Percentiles rank a stretch among this genome's conserved stretches.
phyloP scores from a whole-genome alignment of 2,329 filamentous ascomycete genomes.

The Pleurostoma richardsiae region DNA sequence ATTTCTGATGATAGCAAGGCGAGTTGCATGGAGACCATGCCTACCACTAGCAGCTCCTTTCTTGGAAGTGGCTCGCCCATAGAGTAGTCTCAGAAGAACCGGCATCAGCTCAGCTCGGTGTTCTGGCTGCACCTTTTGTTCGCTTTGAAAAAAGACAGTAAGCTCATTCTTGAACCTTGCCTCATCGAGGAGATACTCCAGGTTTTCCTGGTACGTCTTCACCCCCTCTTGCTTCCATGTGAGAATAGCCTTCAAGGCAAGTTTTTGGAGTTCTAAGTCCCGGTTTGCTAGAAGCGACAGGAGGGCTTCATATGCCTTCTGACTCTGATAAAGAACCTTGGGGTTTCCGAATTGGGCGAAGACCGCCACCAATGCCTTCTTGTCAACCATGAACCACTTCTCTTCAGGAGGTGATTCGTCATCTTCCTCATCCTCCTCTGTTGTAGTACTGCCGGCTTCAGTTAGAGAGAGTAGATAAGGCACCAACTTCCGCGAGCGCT shows the following conservation, averaged over 20 bases:
- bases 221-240: conserved; percentile 82
- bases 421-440: conserved; percentile 30
- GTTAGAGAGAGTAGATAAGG: conserved; percentile 83
- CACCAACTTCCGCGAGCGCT: conserved; percentile 75
- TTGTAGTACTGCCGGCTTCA: conserved; percentile 38
- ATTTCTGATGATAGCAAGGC: conserved; percentile 75
- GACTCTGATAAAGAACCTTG: conserved; percentile 71
- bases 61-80: conserved; percentile 82
- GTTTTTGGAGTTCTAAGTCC: conserved; percentile 83
- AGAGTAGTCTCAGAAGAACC: conserved; percentile 79
- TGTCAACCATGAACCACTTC: conserved; percentile 71
- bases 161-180: conserved; percentile 89
- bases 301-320: conserved; percentile 71
- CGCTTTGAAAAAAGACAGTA: conserved; percentile 77
- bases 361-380: conserved; percentile 75
- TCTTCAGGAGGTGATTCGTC: conserved; percentile 29
- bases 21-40: conserved; percentile 74
- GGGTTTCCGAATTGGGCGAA: conserved; percentile 87
- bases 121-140: conserved; percentile 65
- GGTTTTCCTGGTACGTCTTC: conserved; percentile 74
- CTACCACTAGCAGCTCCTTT: conserved; percentile 72
- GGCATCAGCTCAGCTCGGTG: conserved; percentile 76
- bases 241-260: conserved; percentile 76
- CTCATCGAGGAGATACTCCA: conserved; percentile 85
- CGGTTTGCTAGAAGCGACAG: conserved; percentile 78